phyloP scores from a whole-genome alignment of 805 yeast species.

The Cyberlindnera amylophila region DNA sequence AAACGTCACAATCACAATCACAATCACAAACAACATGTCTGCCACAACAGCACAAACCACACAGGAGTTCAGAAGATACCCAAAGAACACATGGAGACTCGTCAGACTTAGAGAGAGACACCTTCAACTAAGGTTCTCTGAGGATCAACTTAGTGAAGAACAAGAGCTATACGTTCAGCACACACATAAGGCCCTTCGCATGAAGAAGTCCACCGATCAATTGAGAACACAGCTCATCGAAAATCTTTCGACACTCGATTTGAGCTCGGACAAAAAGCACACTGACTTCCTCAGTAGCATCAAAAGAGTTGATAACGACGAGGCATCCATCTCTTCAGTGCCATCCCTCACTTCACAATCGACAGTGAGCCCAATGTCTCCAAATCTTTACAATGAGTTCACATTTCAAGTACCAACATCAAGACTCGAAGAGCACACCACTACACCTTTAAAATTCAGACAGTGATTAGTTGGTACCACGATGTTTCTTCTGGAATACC shows the following conservation, averaged over 20 bases:
- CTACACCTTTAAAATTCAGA: slow-evolving; percentile 3
- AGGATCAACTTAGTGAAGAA: slow-evolving; percentile 5
- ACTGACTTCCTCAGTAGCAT: neutral
- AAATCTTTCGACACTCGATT: slow-evolving; percentile 7
- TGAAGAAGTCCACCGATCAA: slow-evolving; percentile 14
- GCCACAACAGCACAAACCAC: neutral
- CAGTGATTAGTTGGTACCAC: neutral
- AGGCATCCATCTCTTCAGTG: slow-evolving; percentile 6
- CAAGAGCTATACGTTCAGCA: neutral
- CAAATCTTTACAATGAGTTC: neutral
- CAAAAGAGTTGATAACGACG: slow-evolving; percentile 1
- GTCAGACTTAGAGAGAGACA: slow-evolving; percentile 20
- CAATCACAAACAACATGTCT: neutral
- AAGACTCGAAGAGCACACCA: slow-evolving; percentile 1
- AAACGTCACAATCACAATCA: neutral
- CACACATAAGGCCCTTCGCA: slow-evolving; percentile 6
- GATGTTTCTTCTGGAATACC: neutral
- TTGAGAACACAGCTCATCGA: slow-evolving; percentile 11
- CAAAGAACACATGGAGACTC: slow-evolving; percentile 27
- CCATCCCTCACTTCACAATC: slow-evolving; percentile 9
- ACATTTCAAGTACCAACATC: slow-evolving; percentile 1
- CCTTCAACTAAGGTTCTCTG: slow-evolving; percentile 12
- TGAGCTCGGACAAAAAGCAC: slow-evolving; percentile 3
- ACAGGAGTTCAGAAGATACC: slow-evolving; percentile 19
- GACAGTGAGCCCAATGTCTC: slow-evolving; percentile 10